Conservation (phyloP, 2,329 filamentous ascomycete genomes). For the Diaporthe vexans region DNA sequence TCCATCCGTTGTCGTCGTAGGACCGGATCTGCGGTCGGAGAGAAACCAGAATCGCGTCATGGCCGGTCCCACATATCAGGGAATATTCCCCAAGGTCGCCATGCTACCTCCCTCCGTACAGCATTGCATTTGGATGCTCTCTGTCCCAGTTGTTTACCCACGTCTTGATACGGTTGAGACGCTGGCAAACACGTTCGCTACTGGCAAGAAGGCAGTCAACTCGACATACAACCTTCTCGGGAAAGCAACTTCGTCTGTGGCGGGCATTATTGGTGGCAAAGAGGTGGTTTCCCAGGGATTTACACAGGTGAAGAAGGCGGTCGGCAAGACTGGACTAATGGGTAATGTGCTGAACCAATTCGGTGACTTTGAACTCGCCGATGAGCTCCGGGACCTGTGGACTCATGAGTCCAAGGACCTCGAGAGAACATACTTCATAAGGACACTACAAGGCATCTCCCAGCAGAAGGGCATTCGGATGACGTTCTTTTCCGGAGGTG, state of each 20-base stretch:
- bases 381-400: slow-evolving; percentile 97
- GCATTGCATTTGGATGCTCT: slow-evolving; percentile 96
- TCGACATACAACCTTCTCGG: slow-evolving; percentile 96
- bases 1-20: slow-evolving; percentile 89
- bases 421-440: slow-evolving; percentile 95
- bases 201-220: slow-evolving; percentile 96
- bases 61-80: slow-evolving; percentile 96
- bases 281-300: slow-evolving; percentile 94
- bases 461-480: slow-evolving; percentile 96
- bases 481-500: slow-evolving; percentile 94
- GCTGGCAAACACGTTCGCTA: slow-evolving; percentile 90
- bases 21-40: slow-evolving; percentile 92
- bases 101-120: slow-evolving; percentile 92
- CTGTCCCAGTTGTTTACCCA: slow-evolving; percentile 91
- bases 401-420: slow-evolving; percentile 98
- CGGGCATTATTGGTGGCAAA: slow-evolving; percentile 95
- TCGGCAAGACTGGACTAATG: slow-evolving; percentile 96
- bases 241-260: slow-evolving; percentile 94
- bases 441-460: slow-evolving; percentile 93
- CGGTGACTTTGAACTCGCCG: slow-evolving; percentile 93
- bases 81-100: slow-evolving; percentile 95
- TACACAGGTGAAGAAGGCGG: slow-evolving; percentile 93
- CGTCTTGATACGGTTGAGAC: slow-evolving; percentile 92
- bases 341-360: slow-evolving; percentile 96
- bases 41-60: slow-evolving; percentile 91